Conservation (phyloP, 371 early-diverging fungal genomes). For the Aphelidium insulamus region DNA sequence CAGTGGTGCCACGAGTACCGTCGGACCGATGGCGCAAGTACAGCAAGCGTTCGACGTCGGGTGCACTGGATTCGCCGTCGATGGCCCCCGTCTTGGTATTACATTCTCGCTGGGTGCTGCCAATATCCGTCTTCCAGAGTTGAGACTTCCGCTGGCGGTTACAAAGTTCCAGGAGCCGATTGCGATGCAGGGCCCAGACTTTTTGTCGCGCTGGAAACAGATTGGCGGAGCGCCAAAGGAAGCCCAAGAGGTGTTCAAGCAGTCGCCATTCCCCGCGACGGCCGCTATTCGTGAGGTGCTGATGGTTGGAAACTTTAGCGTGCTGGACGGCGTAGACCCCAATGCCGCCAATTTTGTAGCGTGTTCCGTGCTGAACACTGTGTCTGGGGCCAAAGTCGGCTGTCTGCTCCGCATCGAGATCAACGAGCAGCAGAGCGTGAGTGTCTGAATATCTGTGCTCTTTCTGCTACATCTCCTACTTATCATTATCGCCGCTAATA, state of each 20-base stretch:
- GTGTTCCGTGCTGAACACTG: constrained; percentile 57
- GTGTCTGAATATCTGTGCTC: too few species aligned
- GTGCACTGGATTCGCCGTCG: constrained; percentile 28
- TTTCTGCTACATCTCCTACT: too few species aligned
- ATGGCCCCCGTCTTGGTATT: constrained; percentile 35
- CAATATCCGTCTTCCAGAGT: constrained; percentile 15
- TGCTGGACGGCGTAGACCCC: constrained; percentile 64
- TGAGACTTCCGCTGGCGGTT: constrained; percentile 52
- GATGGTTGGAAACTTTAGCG: constrained; percentile 36
- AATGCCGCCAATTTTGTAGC: constrained; percentile 70
- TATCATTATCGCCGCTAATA: too few species aligned
- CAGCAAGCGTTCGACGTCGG: constrained; percentile 49
- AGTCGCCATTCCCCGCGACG: constrained; percentile 22
- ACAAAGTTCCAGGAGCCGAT: constrained; percentile 76
- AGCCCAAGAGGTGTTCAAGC: constrained; percentile 39
- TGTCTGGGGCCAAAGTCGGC: constrained; percentile 63
- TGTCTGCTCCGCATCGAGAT: constrained; percentile 73
- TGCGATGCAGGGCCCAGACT: constrained; percentile 47
- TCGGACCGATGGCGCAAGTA: constrained; percentile 43
- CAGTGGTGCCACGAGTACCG: constrained; percentile 15
- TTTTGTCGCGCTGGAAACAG: constrained; percentile 84
- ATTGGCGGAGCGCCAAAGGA: constrained; percentile 69
- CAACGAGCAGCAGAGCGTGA: constrained; percentile 65
- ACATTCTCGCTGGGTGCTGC: constrained; percentile 29
- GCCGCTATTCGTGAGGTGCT: constrained; percentile 18